These are phyloP conservation scores for Beauveria varroae DNA, from an alignment of 2,329 filamentous ascomycete species.

Conservation along the genomic window DNA sequence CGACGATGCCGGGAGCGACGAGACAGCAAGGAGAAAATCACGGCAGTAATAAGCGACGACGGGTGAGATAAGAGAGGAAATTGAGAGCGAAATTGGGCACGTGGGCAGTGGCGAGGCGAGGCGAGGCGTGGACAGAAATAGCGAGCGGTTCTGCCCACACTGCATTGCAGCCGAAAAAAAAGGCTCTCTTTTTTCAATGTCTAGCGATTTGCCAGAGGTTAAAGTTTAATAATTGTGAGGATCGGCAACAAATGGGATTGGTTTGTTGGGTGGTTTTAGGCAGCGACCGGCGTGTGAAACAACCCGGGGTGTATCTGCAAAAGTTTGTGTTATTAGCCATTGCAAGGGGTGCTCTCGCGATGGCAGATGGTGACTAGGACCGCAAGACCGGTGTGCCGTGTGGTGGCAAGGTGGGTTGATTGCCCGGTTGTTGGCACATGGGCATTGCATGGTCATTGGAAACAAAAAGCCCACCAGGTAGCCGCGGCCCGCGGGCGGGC, in stretches of 20 bases:
- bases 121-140: background rate
- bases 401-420: background rate
- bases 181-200: background rate
- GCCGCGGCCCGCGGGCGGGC: too few relatives aligned
- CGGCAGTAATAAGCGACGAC: background rate
- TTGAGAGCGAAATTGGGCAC: background rate
- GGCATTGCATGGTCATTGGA: background rate
- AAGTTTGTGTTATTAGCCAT: background rate
- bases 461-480: too few relatives aligned
- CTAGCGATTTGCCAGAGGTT: background rate
- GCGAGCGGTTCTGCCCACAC: too few relatives aligned
- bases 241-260: background rate
- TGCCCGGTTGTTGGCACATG: background rate
- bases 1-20: too few relatives aligned
- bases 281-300: slow-evolving; percentile 4
- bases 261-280: background rate
- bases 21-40: background rate
- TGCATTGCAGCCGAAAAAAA: too few relatives aligned
- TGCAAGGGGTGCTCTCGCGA: background rate
- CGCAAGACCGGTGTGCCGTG: background rate
- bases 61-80: background rate
- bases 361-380: background rate
- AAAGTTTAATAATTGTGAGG: background rate
- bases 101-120: background rate
- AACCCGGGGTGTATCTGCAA: background rate